These are phyloP conservation scores for Aplosporella prunicola DNA, from an alignment of 2,329 filamentous ascomycete genomes.

Conservation along the genomic window DNA sequence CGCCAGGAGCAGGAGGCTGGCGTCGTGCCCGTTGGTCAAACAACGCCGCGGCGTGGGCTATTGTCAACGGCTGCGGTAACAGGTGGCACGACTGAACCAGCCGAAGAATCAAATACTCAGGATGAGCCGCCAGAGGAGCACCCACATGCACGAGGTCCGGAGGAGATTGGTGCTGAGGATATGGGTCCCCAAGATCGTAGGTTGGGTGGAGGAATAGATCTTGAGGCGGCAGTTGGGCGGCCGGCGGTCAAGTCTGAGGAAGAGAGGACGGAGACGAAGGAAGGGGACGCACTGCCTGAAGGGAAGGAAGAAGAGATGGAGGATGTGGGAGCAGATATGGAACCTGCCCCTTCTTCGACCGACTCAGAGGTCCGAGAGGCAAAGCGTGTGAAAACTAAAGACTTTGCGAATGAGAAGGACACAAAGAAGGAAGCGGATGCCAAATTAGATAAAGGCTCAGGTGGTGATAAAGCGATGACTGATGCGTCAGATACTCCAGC, in stretches of 20 bases:
- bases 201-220: constrained; percentile 16
- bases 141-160: constrained; percentile 76
- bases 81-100: not conserved
- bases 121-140: constrained; percentile 43
- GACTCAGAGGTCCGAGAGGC: too few species aligned
- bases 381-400: too few species aligned
- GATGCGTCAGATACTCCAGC: too few species aligned
- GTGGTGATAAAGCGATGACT: too few species aligned
- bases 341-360: too few species aligned
- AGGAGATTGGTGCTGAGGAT: constrained; percentile 76
- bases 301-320: constrained; percentile 13
- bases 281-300: constrained; percentile 9
- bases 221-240: constrained; percentile 28
- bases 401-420: too few species aligned
- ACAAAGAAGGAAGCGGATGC: too few species aligned
- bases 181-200: constrained; percentile 60
- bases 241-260: constrained; percentile 18
- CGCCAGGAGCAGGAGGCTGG: constrained; percentile 80
- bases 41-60: constrained; percentile 22
- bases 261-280: constrained; percentile 13
- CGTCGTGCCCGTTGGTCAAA: constrained; percentile 59
- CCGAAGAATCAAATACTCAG: not conserved
- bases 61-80: constrained; percentile 11
- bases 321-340: constrained; percentile 9
- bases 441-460: too few species aligned